These are phyloP conservation scores for Phyllostachys edulis DNA, from an alignment of 176 grass and related monocot genomes.

Conservation along the genomic window DNA sequence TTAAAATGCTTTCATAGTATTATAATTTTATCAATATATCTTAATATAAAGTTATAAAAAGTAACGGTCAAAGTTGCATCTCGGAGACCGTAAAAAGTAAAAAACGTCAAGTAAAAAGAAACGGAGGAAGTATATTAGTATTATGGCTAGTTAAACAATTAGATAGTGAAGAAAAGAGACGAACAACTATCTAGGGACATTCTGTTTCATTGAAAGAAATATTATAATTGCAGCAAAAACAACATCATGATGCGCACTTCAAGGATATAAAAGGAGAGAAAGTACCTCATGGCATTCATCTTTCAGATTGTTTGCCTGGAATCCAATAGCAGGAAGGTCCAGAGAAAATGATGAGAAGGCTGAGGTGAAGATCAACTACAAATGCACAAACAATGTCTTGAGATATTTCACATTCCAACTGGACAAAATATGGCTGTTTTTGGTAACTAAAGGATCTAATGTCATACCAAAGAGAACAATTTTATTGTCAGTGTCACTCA, in stretches of 20 bases:
- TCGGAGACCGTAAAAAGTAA: too few relatives aligned
- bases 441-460: not conserved
- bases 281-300: not conserved
- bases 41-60: too few relatives aligned
- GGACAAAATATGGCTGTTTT: not conserved
- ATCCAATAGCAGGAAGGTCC: not conserved
- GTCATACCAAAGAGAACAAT: not conserved
- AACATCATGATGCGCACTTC: not conserved
- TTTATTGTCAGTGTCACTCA: not conserved
- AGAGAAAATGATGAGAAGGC: not conserved
- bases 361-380: conserved; percentile 2
- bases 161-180: not conserved
- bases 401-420: conserved; percentile 20
- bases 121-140: not conserved
- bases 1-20: too few relatives aligned
- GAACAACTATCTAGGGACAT: not conserved
- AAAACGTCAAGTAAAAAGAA: too few relatives aligned
- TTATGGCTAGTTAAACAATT: not conserved
- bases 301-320: not conserved
- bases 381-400: not conserved
- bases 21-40: too few relatives aligned
- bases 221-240: not conserved
- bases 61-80: too few relatives aligned
- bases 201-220: not conserved
- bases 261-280: conserved; percentile 6